Evolutionary conservation across 805 yeast species (phyloP), one percentile per base, ranked within the genome.

Genomic region (Starmera quercuum): DNA sequence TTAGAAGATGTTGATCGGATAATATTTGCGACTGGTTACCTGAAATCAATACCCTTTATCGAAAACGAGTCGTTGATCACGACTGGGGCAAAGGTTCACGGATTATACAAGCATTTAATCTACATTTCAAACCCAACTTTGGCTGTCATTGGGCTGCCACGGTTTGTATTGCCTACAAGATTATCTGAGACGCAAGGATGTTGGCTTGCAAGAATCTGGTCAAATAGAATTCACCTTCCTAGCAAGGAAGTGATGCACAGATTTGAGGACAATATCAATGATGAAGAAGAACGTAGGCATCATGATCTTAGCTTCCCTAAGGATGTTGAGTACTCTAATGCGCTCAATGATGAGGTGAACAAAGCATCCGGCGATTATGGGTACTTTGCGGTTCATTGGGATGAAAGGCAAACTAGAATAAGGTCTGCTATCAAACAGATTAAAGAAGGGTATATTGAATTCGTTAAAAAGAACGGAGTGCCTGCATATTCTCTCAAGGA

Each of bases 11-110:
- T 82, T 26, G 88, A 83, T 40, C 47, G 50, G 16, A 59, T 84
- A 8, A 59, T 83, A 8, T 81, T 77, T 51, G 82, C 84, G 32
- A 83, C 95, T 0, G 95, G 95, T 1, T 84, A 82, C 53, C 60
- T 74, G 30, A 76, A 76, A 47, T 68, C 74, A 24, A 63, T 73
- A 36, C 92, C 94, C 15, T 81, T 73, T 44, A 53, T 84, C 32
- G 64, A 70, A 36, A 41, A 31, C 13, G 45, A 44, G 24, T 41
- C 40, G 10, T 36, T 70, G 19, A 57, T 70, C 20, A 63, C 76
- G 1, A 53, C 60, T 33, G 79, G 80, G 2, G 50, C 47, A 11
- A 63, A 71, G 23, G 64, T 75, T 8, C 64, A 66, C 31, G 69
- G 73, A 15, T 45, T 78, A 9, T 82, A 76, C 64, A 68, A 71